Evolutionary conservation across 108 stramenopile species (phyloP), one percentile per base, ranked within the genome.

Genomic region (Fragilaria crotonensis): DNA sequence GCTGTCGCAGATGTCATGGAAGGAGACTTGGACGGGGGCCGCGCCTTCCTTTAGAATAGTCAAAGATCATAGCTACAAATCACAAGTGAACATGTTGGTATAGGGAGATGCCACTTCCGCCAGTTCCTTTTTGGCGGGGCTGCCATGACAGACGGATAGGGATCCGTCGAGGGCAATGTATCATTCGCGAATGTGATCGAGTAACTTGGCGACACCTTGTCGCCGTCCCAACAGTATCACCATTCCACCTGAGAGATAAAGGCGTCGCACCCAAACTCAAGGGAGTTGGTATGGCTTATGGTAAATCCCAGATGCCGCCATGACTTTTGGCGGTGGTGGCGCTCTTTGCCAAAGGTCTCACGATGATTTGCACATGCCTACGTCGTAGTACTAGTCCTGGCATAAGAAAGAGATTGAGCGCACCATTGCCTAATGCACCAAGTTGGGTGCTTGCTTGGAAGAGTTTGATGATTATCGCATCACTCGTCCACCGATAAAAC

Each of bases 71-170:
- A 79, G 73, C 54, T 96, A 96, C 79, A 60, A 66, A 29, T 71
- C 83, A 53, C 76, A 86, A 18, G 63, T 28, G 22, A 74, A 67
- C 18, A 94, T 95, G 45, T 72, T 95, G 33, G 94, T 96, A 14
- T 95, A 98, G 62, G 97, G 97, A 17, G 97, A 98, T 80, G 97
- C 97, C 33, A 93, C 89, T 54, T 93, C 90, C 9, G 97, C 97
- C 14, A 86, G 84, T 49, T 98, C 96, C 66, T 98, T 98, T 72
- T 77, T 98, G 33, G 97, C 95, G 97, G 95, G 26, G 95, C 94
- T 0, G 95, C 95, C 53, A 95, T 98, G 52, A 95, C 95, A 4
- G 97, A 96, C 30, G 93, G 93, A 31, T 83, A 80, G 20, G 85
- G 83, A 17, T 80, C 78, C 67, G 87, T 90, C 19, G 89, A 94